phyloP scores from a whole-genome alignment of 1,139 yeast genomes.

The Blastobotrys apis region DNA sequence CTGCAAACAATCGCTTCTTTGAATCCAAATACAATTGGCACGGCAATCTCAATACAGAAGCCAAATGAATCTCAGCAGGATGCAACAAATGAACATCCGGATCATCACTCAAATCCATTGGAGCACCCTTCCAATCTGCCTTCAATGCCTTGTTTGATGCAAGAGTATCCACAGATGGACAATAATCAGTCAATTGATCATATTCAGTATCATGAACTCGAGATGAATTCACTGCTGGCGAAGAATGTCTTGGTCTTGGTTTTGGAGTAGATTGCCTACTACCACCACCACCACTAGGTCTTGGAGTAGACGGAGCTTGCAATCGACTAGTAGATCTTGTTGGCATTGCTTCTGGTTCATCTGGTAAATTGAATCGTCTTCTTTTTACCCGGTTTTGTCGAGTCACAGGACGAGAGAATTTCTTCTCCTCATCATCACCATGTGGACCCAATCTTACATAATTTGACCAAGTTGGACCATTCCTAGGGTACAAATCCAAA shows the following conservation, averaged over 20 bases:
- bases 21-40: slow-evolving; percentile 86
- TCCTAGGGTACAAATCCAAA: slow-evolving; percentile 30
- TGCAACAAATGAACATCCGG: slow-evolving; percentile 69
- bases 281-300: slow-evolving; percentile 3
- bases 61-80: slow-evolving; percentile 87
- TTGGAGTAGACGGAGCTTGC: neutral
- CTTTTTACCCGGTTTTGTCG: slow-evolving; percentile 4
- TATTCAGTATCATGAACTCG: slow-evolving; percentile 39
- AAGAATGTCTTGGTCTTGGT: slow-evolving; percentile 18
- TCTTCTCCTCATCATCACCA: too few relatives aligned
- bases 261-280: slow-evolving; percentile 18
- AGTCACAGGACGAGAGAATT: neutral
- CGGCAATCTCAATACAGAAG: slow-evolving; percentile 84
- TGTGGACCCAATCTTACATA: slow-evolving; percentile 18
- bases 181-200: slow-evolving; percentile 56
- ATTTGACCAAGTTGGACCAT: slow-evolving; percentile 33
- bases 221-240: slow-evolving; percentile 18
- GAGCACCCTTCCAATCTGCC: slow-evolving; percentile 97
- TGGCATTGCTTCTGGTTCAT: slow-evolving; percentile 10
- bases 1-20: slow-evolving; percentile 82
- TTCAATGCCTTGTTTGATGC: slow-evolving; percentile 65
- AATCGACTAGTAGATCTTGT: slow-evolving; percentile 6
- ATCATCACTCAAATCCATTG: slow-evolving; percentile 82
- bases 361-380: slow-evolving; percentile 1
- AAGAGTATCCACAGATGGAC: slow-evolving; percentile 62